Conservation (phyloP, 768 basidiomycete genomes). For the Tylopilus rubrobrunneus region DNA sequence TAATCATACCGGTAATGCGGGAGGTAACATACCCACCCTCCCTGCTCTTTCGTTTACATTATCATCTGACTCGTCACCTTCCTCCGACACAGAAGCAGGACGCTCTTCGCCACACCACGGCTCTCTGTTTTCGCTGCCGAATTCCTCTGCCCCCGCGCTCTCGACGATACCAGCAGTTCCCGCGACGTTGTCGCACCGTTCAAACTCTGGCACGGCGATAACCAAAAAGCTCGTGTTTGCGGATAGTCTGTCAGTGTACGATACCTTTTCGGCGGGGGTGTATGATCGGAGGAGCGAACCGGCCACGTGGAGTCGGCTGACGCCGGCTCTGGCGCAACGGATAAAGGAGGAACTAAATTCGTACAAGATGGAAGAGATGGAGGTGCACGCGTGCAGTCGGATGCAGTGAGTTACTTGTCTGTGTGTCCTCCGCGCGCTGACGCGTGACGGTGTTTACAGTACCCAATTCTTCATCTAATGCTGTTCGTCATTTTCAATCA, state of each 20-base stretch:
- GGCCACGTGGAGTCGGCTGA: slow-evolving; percentile 94
- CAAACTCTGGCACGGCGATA: slow-evolving; percentile 68
- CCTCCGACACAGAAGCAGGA: slow-evolving; percentile 36
- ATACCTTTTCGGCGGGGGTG: slow-evolving; percentile 87
- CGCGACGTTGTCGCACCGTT: slow-evolving; percentile 63
- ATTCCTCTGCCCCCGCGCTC: slow-evolving; percentile 85
- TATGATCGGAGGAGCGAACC: slow-evolving; percentile 96
- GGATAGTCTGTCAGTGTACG: slow-evolving; percentile 89
- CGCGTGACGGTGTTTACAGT: slow-evolving; percentile 35
- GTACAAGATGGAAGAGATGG: slow-evolving; percentile 99
- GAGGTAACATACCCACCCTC: slow-evolving; percentile 37
- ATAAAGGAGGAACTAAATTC: slow-evolving; percentile 99
- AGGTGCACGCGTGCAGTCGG: slow-evolving; percentile 90
- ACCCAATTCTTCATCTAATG: slow-evolving; percentile 85
- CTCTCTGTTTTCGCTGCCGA: slow-evolving; percentile 75
- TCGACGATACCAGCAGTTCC: slow-evolving; percentile 47
- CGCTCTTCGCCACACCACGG: slow-evolving; percentile 34
- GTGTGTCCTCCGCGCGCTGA: neutral
- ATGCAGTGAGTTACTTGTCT: slow-evolving; percentile 64
- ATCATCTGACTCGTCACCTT: slow-evolving; percentile 31
- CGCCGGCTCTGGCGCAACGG: slow-evolving; percentile 89
- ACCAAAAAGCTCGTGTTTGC: slow-evolving; percentile 85
- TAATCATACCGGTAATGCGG: slow-evolving; percentile 18
- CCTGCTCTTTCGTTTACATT: slow-evolving; percentile 59
- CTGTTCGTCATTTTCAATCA: slow-evolving; percentile 19